Percentiles rank a stretch among this genome's conserved stretches.
Evolutionary conservation across 768 basidiomycete genomes (phyloP).

Genomic region (Amanita subjunquillea): DNA sequence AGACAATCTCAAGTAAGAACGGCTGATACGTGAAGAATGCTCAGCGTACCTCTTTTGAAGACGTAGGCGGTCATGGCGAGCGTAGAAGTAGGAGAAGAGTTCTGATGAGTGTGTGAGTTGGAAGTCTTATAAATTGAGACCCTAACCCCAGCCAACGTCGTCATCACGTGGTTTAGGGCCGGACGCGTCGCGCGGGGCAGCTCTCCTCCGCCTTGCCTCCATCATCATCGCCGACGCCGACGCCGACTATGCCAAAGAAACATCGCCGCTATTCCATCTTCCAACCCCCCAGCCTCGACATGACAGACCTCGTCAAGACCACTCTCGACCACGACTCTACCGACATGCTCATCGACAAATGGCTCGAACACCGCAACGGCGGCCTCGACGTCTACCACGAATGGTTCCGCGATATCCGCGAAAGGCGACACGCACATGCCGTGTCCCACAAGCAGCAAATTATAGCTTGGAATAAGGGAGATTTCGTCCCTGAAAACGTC

Average conservation of each 20-base stretch:
- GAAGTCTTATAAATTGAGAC: background rate
- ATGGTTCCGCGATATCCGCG: conserved; percentile 65
- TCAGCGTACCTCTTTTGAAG: conserved; percentile 21
- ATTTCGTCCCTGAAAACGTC: conserved; percentile 70
- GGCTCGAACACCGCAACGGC: conserved; percentile 60
- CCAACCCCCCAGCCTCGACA: conserved; percentile 54
- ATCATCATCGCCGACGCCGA: no score
- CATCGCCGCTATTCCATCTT: conserved; percentile 51
- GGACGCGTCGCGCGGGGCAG: conserved; percentile 17
- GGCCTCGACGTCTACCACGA: conserved; percentile 64
- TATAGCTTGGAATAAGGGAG: conserved; percentile 58
- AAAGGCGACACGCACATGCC: conserved; percentile 45
- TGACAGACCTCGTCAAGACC: conserved; percentile 73
- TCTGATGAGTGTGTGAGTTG: background rate
- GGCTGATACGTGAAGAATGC: background rate
- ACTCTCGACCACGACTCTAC: conserved; percentile 69
- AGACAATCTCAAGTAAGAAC: conserved; percentile 1
- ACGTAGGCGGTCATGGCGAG: conserved; percentile 17
- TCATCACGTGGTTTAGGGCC: conserved; percentile 16
- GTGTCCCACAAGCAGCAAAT: conserved; percentile 35
- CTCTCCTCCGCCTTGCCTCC: no score
- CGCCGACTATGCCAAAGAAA: conserved; percentile 29
- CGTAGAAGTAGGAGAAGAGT: background rate
- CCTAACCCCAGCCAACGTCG: background rate
- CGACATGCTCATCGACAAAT: conserved; percentile 73